A percentile compares a stretch with the other conserved stretches of the same genome.
These are phyloP conservation scores for Geotrichum phurueaensis DNA, from an alignment of 1,139 yeast species.

Conservation along the genomic window DNA sequence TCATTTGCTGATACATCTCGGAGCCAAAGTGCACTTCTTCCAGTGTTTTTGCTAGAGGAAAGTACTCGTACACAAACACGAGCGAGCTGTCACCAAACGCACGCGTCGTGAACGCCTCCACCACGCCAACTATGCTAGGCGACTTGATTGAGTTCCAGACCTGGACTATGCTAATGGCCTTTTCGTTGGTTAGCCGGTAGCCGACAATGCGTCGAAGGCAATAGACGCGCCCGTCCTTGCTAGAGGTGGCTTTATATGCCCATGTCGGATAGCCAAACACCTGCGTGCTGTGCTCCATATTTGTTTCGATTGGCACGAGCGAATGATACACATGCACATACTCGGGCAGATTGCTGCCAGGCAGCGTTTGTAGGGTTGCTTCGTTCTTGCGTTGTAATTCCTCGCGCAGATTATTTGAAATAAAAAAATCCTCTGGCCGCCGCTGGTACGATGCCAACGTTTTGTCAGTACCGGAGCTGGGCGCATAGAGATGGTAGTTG, in stretches of 20 bases:
- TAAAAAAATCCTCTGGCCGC: constrained; percentile 60
- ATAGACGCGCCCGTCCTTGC: constrained; percentile 71
- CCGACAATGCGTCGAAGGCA: constrained; percentile 68
- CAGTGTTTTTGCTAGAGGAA: constrained; percentile 57
- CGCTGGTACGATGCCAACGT: constrained; percentile 60
- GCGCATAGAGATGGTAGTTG: constrained; percentile 86
- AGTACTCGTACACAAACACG: constrained; percentile 59
- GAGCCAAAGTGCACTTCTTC: constrained; percentile 49
- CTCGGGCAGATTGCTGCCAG: constrained; percentile 61
- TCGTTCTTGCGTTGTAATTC: constrained; percentile 67
- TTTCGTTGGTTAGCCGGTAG: constrained; percentile 55
- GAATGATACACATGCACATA: constrained; percentile 80
- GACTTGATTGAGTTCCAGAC: constrained; percentile 43
- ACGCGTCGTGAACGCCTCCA: constrained; percentile 82
- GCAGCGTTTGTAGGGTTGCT: constrained; percentile 67
- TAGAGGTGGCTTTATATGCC: constrained; percentile 74
- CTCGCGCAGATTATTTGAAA: constrained; percentile 68
- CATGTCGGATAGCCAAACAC: constrained; percentile 59
- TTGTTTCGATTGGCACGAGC: constrained; percentile 73
- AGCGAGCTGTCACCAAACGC: constrained; percentile 73
- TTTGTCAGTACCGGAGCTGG: constrained; percentile 64
- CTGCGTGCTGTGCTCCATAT: constrained; percentile 47
- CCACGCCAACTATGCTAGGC: constrained; percentile 59
- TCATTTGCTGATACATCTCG: constrained; percentile 23
- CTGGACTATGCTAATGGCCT: constrained; percentile 45